These are phyloP conservation scores for Phoenix roebelenii DNA, from an alignment of 176 grass and related monocot genomes.

Conservation along the genomic window DNA sequence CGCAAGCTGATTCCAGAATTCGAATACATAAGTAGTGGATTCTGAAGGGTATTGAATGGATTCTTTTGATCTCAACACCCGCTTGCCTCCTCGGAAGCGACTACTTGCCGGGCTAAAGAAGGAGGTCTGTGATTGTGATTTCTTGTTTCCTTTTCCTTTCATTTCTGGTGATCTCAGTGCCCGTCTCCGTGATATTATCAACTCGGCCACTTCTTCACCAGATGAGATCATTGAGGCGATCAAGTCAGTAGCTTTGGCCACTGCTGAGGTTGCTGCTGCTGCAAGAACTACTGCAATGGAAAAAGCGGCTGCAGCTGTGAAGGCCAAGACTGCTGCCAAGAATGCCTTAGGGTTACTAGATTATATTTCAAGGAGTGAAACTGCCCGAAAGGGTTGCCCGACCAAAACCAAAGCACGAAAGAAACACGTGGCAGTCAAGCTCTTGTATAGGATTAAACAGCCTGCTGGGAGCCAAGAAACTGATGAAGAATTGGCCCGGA, in stretches of 20 bases:
- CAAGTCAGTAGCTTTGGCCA: constrained; percentile 39
- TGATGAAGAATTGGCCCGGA: constrained; percentile 47
- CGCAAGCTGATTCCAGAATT: no score
- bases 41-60: constrained; percentile 38
- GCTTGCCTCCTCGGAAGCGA: constrained; percentile 93
- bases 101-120: constrained; percentile 82
- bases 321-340: constrained; percentile 62
- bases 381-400: constrained; percentile 35
- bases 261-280: constrained; percentile 38
- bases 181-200: constrained; percentile 54
- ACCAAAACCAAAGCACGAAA: constrained; percentile 51
- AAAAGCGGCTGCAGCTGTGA: constrained; percentile 62
- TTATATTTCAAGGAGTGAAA: constrained; percentile 36
- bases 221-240: constrained; percentile 49
- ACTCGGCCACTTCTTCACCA: constrained; percentile 34
- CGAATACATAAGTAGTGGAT: no score
- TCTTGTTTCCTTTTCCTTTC: constrained; percentile 29
- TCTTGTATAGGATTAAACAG: constrained; percentile 56
- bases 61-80: constrained; percentile 58
- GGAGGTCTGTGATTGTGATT: constrained; percentile 26
- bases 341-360: constrained; percentile 71
- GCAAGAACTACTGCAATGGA: constrained; percentile 44
- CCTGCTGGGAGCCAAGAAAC: constrained; percentile 22
- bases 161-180: constrained; percentile 37
- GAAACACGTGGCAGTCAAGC: constrained; percentile 60